Evolutionary conservation across 495 filamentous ascomycete species (phyloP), one percentile per base, ranked within the genome.

Genomic region (Tuber aestivum): DNA sequence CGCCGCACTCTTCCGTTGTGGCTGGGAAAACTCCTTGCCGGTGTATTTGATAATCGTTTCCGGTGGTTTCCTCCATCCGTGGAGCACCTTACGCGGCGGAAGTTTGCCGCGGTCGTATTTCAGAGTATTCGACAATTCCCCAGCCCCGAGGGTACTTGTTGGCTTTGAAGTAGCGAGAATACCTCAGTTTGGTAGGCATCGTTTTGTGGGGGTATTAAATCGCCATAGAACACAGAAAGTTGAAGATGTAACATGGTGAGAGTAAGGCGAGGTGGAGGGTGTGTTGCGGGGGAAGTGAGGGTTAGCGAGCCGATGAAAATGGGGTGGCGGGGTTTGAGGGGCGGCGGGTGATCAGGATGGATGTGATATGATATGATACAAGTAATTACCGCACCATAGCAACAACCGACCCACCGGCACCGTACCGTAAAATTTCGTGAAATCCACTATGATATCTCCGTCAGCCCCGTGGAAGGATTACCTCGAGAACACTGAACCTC

Each of bases 1-100:
- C 32, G 35, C 68, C 16, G 75, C 77, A 41, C 75, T 37, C 6
- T 37, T 32, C n/a, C 50, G 75, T 37, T 74, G 72, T 40, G 70
- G 27, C n/a, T 23, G 65, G 1, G 75, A 65, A 37, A 71, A 79
- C 21, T 72, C 73, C 20, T 70, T 73, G 21, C 70, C 69, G 38
- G 69, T 74, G 21, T 75, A 77, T 27, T 72, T 74, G 40, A 69
- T 40, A 35, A 79, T 74, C n/a, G 48, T n/a, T 21, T 74, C 41
- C 3, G 77, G 71, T 18, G 77, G 77, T 45, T 79, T 79, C 40
- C 68, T 79, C 77, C 77, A 79, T 32, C 75, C 77, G 20, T 79
- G 75, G n/a, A 79, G 75, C 21, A 79, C 6, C 18, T 70, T 71
- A 61, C 77, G 77, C 18, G 75, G 75, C 48, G 75, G 18, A 35